Evolutionary conservation across 805 yeast species (phyloP), one percentile per base, ranked within the genome.

Genomic region (Candida silvicultrix): DNA sequence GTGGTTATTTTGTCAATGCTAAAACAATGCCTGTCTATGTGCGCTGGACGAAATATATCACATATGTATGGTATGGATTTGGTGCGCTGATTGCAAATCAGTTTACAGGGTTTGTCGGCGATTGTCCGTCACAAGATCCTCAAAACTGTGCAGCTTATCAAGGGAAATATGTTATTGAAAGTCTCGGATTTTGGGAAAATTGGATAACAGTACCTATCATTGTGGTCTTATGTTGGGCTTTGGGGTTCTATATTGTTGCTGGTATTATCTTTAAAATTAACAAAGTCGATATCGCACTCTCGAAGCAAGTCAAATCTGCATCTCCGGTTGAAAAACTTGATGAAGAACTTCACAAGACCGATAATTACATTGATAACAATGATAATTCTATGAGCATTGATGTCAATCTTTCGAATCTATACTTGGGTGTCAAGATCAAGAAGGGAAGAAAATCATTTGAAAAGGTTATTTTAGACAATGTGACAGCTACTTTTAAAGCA

Each of bases 1-100:
- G 88, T 61, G 96, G 96, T 1, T 85, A 78, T 63, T 87, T 84
- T 57, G 85, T 83, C 20, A 86, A 86, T 60, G 77, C 88, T 1
- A 69, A 71, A 9, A 71, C 78, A 1, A 74, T 85, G 81, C 94
- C 94, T 0, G 92, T 84, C 1, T 87, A 87, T 56, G 94, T 87
- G 10, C 70, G 87, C 34, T 87, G 96, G 96, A 73, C 81, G 12
- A 84, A 83, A 57, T 87, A 84, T 60, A 65, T 80, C 45, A 80
- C 89, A 0, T 81, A 77, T 55, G 74, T 83, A 45, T 87, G 89
- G 85, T 86, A 83, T 56, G 81, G 81, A 0, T 84, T 83, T 64
- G 90, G 92, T 1, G 80, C 81, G 3, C 59, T 81, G 45, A 53
- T 73, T 18, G 72, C 89, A 0, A 83, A 80, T 56, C 81, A 85